Percentiles rank a stretch among this genome's conserved stretches.
Evolutionary conservation across 2,329 filamentous ascomycete species (phyloP).

Genomic region (Cercospora zeina): DNA sequence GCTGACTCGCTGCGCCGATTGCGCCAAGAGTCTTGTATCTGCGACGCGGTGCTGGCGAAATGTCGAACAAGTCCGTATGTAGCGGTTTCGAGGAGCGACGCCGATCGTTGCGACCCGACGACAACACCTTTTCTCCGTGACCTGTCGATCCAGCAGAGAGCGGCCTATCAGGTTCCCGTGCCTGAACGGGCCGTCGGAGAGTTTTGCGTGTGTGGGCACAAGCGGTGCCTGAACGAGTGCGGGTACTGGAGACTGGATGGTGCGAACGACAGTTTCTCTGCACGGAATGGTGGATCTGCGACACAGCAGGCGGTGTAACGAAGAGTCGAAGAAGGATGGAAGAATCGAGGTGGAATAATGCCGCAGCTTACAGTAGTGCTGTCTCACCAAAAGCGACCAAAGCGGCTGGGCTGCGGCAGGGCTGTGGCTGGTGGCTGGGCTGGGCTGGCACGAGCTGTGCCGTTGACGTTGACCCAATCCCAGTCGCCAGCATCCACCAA

Average conservation of each 20-base stretch:
- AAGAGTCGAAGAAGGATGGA: not conserved
- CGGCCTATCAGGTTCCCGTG: constrained; percentile 5
- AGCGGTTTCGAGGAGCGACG: not conserved
- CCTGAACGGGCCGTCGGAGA: not conserved
- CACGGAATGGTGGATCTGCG: not conserved
- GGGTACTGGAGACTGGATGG: not conserved
- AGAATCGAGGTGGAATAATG: not conserved
- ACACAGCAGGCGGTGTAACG: constrained; percentile 1
- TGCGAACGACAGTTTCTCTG: not conserved
- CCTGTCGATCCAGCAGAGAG: constrained; percentile 10
- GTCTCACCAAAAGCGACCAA: not conserved
- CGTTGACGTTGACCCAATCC: too few relatives aligned
- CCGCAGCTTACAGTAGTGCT: not conserved
- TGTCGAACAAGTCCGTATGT: not conserved
- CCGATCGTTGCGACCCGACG: constrained; percentile 9
- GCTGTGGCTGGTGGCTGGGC: not conserved
- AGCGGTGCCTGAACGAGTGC: not conserved
- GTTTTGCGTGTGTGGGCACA: not conserved
- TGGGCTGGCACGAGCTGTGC: too few relatives aligned
- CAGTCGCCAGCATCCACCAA: not conserved
- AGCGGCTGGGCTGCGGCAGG: not conserved
- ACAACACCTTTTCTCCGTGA: not conserved
- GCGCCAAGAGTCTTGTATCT: not conserved
- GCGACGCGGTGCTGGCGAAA: not conserved
- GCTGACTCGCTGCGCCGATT: constrained; percentile 6